Conservation (phyloP, 768 basidiomycete genomes). For the Tulasnella sp. region DNA sequence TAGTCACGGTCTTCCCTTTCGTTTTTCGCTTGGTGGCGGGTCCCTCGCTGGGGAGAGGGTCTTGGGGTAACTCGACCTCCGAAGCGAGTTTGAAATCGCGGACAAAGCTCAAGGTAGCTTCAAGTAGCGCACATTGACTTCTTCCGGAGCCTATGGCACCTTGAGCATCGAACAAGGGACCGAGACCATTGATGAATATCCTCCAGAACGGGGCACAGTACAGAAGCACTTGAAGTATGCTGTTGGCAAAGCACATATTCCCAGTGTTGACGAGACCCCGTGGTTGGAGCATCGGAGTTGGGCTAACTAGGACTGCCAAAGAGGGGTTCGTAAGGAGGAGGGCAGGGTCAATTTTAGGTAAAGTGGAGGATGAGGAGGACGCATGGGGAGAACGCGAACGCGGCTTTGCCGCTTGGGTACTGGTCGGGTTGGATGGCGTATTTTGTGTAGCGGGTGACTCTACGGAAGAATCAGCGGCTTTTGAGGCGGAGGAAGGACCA, state of each 20-base stretch:
- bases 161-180: constrained; percentile 7
- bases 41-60: constrained; percentile 20
- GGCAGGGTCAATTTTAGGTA: constrained; percentile 5
- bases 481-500: constrained; percentile 39
- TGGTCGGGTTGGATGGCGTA: not conserved
- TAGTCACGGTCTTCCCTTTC: constrained; percentile 4
- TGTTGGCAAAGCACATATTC: constrained; percentile 97
- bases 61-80: constrained; percentile 10
- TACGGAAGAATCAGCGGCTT: constrained; percentile 39
- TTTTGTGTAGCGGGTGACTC: too few relatives aligned
- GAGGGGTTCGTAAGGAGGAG: not conserved
- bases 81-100: constrained; percentile 45
- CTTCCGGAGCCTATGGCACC: constrained; percentile 11
- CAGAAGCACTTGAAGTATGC: constrained; percentile 79
- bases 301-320: not conserved
- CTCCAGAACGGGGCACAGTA: constrained; percentile 80
- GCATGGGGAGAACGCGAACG: not conserved
- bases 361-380: not conserved
- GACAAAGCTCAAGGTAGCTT: constrained; percentile 45
- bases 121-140: constrained; percentile 8
- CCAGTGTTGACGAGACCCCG: constrained; percentile 87
- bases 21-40: not conserved
- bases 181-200: constrained; percentile 37
- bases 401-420: not conserved
- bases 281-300: constrained; percentile 37